These are phyloP conservation scores for Malus asiatica DNA, from an alignment of 306 rosid genomes.

Conservation along the genomic window DNA sequence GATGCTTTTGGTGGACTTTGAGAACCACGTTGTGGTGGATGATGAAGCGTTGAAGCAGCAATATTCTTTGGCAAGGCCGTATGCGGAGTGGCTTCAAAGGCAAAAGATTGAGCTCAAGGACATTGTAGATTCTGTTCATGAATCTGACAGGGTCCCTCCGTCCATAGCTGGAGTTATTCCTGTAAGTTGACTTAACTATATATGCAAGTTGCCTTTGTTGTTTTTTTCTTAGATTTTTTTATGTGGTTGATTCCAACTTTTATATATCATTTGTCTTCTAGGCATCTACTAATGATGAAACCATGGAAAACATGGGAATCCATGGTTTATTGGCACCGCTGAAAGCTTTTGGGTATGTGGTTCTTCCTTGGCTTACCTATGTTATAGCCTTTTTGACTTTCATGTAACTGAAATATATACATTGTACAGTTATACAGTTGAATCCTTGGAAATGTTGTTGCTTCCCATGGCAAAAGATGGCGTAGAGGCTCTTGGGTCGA, in stretches of 20 bases:
- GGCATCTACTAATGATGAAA: conserved; percentile 51
- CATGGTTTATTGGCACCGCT: conserved; percentile 74
- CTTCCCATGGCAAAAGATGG: conserved; percentile 99
- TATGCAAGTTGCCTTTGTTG: neutral
- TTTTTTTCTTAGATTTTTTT: conserved; percentile 1
- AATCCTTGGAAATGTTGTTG: conserved; percentile 87
- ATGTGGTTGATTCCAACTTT: conserved; percentile 1
- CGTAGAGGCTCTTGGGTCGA: conserved; percentile 92
- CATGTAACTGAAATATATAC: conserved; percentile 7
- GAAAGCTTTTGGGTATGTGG: conserved; percentile 85
- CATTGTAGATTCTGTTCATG: conserved; percentile 61
- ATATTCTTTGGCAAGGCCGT: conserved; percentile 85
- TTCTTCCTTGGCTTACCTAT: conserved; percentile 3
- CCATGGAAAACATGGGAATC: conserved; percentile 76
- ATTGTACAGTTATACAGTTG: conserved; percentile 68
- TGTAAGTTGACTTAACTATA: conserved; percentile 38
- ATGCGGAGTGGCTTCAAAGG: conserved; percentile 75
- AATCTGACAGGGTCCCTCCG: conserved; percentile 60
- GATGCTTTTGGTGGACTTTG: conserved; percentile 99
- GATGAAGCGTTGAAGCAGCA: conserved; percentile 92
- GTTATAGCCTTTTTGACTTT: conserved; percentile 8
- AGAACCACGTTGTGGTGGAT: conserved; percentile 81
- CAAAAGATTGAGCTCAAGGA: conserved; percentile 88
- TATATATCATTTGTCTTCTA: conserved; percentile 24
- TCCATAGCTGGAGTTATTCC: conserved; percentile 62